These are phyloP conservation scores for Brassica cretica DNA, from an alignment of 345 rosid species.

Conservation along the genomic window DNA sequence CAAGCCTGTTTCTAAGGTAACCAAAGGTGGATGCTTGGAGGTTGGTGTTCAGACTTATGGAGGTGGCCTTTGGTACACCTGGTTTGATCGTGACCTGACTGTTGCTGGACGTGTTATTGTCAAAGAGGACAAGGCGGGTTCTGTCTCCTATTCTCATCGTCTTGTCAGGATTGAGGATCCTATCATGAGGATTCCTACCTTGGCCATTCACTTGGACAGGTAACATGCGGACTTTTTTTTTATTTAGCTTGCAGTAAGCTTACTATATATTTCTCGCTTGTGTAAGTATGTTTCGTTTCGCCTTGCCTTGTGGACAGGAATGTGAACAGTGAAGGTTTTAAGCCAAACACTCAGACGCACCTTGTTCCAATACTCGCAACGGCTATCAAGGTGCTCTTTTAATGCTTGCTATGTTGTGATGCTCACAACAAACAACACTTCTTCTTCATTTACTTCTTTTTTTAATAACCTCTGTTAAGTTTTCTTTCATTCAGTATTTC, in stretches of 20 bases:
- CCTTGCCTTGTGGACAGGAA: conserved; percentile 48
- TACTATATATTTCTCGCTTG: background rate
- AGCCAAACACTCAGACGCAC: conserved; percentile 83
- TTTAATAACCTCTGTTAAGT: background rate
- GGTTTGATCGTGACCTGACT: conserved; percentile 99
- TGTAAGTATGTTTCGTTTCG: background rate
- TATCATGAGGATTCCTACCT: conserved; percentile 87
- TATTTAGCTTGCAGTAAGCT: background rate
- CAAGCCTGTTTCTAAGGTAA: conserved; percentile 93
- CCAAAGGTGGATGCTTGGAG: conserved; percentile 77
- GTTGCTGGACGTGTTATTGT: conserved; percentile 86
- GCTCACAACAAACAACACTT: background rate
- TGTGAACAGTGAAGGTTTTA: conserved; percentile 83
- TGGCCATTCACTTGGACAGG: conserved; percentile 98
- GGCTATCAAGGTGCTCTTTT: conserved; percentile 64
- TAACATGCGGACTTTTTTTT: conserved; percentile 2
- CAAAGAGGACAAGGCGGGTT: conserved; percentile 59
- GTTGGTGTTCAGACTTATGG: conserved; percentile 95
- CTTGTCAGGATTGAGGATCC: conserved; percentile 82
- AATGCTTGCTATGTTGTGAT: background rate
- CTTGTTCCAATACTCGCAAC: conserved; percentile 91
- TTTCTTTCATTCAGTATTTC: background rate
- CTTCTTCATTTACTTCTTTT: background rate
- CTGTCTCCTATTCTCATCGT: conserved; percentile 60
- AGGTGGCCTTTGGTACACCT: conserved; percentile 94